A percentile compares a stretch with the other conserved stretches of the same genome.
These are phyloP conservation scores for Truncatella angustata DNA, from an alignment of 2,329 filamentous ascomycete species.

Conservation along the genomic window DNA sequence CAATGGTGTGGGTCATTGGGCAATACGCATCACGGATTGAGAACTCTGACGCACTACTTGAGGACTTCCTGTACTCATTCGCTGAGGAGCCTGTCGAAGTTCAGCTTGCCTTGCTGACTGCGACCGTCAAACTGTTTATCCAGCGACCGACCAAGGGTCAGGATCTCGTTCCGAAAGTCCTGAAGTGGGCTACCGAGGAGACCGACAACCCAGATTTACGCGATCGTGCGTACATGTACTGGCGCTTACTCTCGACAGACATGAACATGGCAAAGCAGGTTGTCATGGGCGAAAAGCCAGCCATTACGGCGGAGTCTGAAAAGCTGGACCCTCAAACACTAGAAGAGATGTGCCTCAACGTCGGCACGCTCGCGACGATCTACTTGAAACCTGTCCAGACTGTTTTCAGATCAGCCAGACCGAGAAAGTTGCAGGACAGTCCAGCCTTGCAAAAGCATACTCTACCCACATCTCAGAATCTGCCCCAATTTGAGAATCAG, in stretches of 20 bases:
- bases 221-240: slow-evolving; percentile 98
- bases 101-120: slow-evolving; percentile 88
- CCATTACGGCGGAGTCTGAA: slow-evolving; percentile 94
- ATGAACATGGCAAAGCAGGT: slow-evolving; percentile 81
- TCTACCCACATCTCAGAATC: slow-evolving; percentile 55
- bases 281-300: slow-evolving; percentile 96
- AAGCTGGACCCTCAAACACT: slow-evolving; percentile 87
- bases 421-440: slow-evolving; percentile 74
- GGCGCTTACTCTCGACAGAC: slow-evolving; percentile 91
- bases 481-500: slow-evolving; percentile 48
- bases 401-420: slow-evolving; percentile 87
- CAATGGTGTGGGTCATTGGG: slow-evolving; percentile 99
- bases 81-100: slow-evolving; percentile 94
- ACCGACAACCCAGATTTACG: slow-evolving; percentile 98
- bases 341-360: slow-evolving; percentile 95
- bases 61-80: slow-evolving; percentile 94
- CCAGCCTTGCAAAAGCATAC: slow-evolving; percentile 79
- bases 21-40: slow-evolving; percentile 97
- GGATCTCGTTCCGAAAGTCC: slow-evolving; percentile 85
- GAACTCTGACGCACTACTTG: slow-evolving; percentile 88
- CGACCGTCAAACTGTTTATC: slow-evolving; percentile 97
- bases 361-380: slow-evolving; percentile 93
- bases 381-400: slow-evolving; percentile 98
- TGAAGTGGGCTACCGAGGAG: slow-evolving; percentile 98
- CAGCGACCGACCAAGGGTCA: slow-evolving; percentile 94